Evolutionary conservation across 352 stramenopile genomes (phyloP).

Genomic region (Elongisporangium prolatum): DNA sequence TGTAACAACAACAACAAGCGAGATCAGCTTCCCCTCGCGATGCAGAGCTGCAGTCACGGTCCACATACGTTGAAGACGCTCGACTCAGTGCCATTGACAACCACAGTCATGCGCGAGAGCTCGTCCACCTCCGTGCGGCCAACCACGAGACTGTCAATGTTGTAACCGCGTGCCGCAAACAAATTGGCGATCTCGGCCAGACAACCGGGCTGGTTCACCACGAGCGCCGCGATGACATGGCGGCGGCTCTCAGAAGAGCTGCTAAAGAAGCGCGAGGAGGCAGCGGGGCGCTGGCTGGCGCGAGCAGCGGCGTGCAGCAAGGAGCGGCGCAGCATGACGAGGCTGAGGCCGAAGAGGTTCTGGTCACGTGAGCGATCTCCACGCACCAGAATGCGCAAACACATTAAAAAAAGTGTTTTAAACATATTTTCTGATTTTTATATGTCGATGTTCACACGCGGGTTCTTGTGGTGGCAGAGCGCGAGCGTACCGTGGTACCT

Average conservation of each 20-base stretch:
- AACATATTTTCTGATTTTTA: background rate
- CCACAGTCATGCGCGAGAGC: conserved; percentile 83
- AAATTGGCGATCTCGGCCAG: conserved; percentile 85
- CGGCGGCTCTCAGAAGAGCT: conserved; percentile 42
- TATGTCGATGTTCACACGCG: background rate
- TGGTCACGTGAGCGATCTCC: background rate
- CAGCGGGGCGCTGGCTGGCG: background rate
- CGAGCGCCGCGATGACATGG: conserved; percentile 80
- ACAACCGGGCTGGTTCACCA: conserved; percentile 83
- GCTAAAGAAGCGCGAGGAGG: conserved; percentile 28
- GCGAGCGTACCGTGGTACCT: background rate
- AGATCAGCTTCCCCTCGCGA: conserved; percentile 1
- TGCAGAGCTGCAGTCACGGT: background rate
- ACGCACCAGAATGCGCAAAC: background rate
- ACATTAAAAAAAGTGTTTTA: background rate
- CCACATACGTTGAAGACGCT: conserved; percentile 68
- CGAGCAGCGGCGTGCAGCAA: background rate
- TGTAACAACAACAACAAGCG: conserved; percentile 12
- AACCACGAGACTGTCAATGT: conserved; percentile 86
- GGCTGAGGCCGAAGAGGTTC: background rate
- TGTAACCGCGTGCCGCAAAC: conserved; percentile 80
- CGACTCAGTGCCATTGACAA: conserved; percentile 75
- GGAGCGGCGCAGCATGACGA: background rate
- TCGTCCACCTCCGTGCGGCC: conserved; percentile 81
- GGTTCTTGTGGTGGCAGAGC: background rate